Evolutionary conservation across 1,284 basidiomycete genomes (phyloP), one percentile per base, ranked within the genome.

Genomic region (Ceratobasidium sp.): DNA sequence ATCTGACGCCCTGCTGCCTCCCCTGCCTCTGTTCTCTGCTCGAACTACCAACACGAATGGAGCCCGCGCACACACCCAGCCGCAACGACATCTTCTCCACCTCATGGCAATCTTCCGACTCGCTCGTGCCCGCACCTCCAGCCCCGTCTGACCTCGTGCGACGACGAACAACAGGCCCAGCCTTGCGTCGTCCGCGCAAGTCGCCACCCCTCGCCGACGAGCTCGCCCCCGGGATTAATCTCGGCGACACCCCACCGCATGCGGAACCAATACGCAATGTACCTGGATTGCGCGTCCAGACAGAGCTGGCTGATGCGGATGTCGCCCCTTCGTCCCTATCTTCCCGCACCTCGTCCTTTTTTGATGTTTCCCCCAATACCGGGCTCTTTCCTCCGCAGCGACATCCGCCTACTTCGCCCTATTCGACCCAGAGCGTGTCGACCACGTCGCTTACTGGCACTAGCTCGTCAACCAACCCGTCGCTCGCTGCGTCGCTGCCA

Each of bases 301-400:
- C 72, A n/a, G 27, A 58, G 54, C 39, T 63, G 13, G 54, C 54
- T 27, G 29, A 29, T 14, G 29, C 54, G 29, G 43, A 63, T 9
- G 13, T 48, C 24, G 39, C 58, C 29, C 75, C 29, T 27, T 24
- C 61, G 19, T 73, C 75, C 7, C 48, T 54, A 53, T 56, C 59
- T n/a, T 48, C 34, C 19, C 62, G 78, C 34, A 82, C 81, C 22
- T 79, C 79, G 19, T 81, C 81, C 2, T 82, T 82, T 77, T 82
- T 82, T 72, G 80, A 80, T 66, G 74, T 77, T 22, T 76, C 80
- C 0, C 59, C 74, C 34, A 71, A 48, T 39, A 43, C 63, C 1
- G 74, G 77, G 9, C 62, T 79, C 58, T 69, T 37, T 39, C 56
- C 14, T 37, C 51, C 54, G 39, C 31, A 31, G 19, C 79, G 1